Evolutionary conservation across 129 eudicot genomes (phyloP), one percentile per base, ranked within the genome.

Genomic region (Saussurea involucrata): DNA sequence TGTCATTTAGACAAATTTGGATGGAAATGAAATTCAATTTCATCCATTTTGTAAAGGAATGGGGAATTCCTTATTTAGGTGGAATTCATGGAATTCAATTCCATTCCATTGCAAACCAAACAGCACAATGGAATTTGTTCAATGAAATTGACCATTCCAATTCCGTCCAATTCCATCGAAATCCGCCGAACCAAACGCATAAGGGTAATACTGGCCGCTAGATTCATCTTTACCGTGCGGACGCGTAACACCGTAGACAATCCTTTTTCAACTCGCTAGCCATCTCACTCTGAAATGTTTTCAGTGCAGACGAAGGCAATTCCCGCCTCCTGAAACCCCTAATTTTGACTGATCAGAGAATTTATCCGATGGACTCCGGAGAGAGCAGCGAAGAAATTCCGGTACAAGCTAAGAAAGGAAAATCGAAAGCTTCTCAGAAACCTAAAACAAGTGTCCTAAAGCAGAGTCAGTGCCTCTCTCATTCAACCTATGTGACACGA

Each of bases 361-460:
- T 33, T 46, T 0, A 21, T 74, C 71, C 80, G 67, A 91, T 91
- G 97, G 91, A 83, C 63, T 49, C 84, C 13, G 90, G 82, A 18
- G 90, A 78, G 18, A 93, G 91, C 90, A 83, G 96, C 40, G 95
- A 88, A 49, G 96, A 90, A 74, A 90, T 88, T 58, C 97, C 95
- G 67, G 81, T 66, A 5, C 86, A 78, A 72, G 8, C 88, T 3
- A 87, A 84, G 81, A 94, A 94, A 72, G 77, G 86, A 36, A 94
- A 89, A 87, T 82, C 92, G 36, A 93, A 93, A 71, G 76, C 87
- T 36, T 85, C 93, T 27, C 68, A 78, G 13, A 94, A 89, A 72
- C 84, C 97, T 28, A 91, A 91, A 85, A 90, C 86, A 2, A 87
- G 90, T 24, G 71, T 58, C 46, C 98, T 94, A 34, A 94, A 91